Base-by-base conservation (phyloP, 495 filamentous ascomycete species). In the Penicillium verhagenii region DNA sequence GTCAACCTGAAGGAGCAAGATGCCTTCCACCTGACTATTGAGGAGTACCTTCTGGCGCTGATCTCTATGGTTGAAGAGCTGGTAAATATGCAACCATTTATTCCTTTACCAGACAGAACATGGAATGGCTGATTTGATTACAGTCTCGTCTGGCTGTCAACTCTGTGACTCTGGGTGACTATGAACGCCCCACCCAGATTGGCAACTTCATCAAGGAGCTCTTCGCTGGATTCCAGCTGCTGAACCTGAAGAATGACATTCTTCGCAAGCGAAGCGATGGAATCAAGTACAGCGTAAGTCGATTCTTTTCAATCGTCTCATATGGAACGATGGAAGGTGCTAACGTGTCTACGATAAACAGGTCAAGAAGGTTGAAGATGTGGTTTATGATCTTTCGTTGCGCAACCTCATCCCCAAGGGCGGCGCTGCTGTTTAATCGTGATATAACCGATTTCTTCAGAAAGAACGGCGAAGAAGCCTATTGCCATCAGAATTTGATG, bases 291-390 rank as follows among this genome's bases (percentile, higher is more conserved):
- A 86, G 86, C 55, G 90, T 96, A 63, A 64, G 82, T 69, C 52
- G 26, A 56, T 2, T 28, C 45, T 6, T 16, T 11, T 31, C 25
- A 26, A 24, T 21, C 20, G 25, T 10, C 18, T 25, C 24, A 53
- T 29, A 28, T 40, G 10, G 8, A 23, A 52, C n/a, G n/a, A n/a
- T n/a, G n/a, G n/a, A 6, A 35, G 16, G 24, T 33, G 37, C 51
- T 63, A 33, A 57, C 43, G 25, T 44, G 18, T 26, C 3, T 42
- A n/a, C 25, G 21, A 21, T 43, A 23, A 57, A 53, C 57, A 87
- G 84, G 79, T 90, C 43, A 97, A 97, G 79, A 96, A 96, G 73
- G 90, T 96, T 33, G 94, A 98, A 76, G 94, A 98, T 71, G 91
- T 98, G 19, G 92, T 96, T 16, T 98, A 98, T 63, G 94, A 98